Base-by-base conservation (phyloP, 2,329 filamentous ascomycete genomes). In the Aspergillus aculeatus region DNA sequence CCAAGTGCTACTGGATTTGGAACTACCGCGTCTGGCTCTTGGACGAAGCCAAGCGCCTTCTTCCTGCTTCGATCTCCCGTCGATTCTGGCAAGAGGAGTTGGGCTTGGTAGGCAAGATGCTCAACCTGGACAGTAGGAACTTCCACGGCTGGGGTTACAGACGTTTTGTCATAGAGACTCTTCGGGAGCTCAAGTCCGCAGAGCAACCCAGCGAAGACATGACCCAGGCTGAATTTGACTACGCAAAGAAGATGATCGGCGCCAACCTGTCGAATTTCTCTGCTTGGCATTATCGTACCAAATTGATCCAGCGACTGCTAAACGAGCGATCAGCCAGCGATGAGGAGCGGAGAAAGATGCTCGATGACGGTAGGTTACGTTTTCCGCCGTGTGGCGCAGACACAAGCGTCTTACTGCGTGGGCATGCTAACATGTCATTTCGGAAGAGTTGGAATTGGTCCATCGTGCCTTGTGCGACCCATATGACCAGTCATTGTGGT, bases 1-100 rank as follows among this genome's bases (percentile, higher is more conserved):
- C 95, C 6, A 99, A 99, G 75, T 98, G 95, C 82, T 99, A 99
- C 80, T 98, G 95, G 94, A 94, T 99, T 70, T 99, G 95, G 95
- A 96, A 96, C 68, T 94, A 97, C 76, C 88, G 95, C 29, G 78
- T 89, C 50, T 99, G 95, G 93, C 80, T 94, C 3, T 81, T 99
- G 14, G 81, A 88, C 57, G 85, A 91, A 73, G 87, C 88, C 35
- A 90, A 89, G 50, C 73, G 81, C 12, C 81, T 87, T 19, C 80
- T 96, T 10, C 83, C 86, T 2, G 63, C 76, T 1, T 59, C 79
- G 0, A 71, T 79, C 16, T 86, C 91, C 2, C 82, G 84, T 23
- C 77, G 81, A 44, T 81, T 97, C 53, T 99, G 95, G 95, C 82
- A 89, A 68, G 87, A 89, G 63, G 95, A 99, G 75, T 84, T 99